Evolutionary conservation across 768 basidiomycete species (phyloP).

Genomic region (Pulveroboletus sp.): DNA sequence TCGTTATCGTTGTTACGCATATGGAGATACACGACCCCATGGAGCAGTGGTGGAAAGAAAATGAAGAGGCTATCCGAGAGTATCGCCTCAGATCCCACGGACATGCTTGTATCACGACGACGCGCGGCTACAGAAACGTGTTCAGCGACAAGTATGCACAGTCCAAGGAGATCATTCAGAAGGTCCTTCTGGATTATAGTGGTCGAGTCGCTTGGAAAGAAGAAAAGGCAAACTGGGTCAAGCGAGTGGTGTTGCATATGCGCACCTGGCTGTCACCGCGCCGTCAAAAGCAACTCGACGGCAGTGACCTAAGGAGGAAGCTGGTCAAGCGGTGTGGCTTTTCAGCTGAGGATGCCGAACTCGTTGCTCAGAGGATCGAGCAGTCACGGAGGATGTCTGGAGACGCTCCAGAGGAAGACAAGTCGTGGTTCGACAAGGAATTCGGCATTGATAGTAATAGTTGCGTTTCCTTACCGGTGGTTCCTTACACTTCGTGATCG

Average conservation of each 20-base stretch:
- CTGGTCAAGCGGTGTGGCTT: conserved; percentile 23
- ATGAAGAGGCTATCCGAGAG: conserved; percentile 29
- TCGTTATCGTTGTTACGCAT: conserved; percentile 34
- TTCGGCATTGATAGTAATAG: conserved; percentile 4
- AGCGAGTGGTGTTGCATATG: conserved; percentile 22
- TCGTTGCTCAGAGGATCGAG: conserved; percentile 18
- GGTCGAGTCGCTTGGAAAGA: conserved; percentile 18
- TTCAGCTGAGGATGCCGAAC: conserved; percentile 15
- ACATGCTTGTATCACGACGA: conserved; percentile 39
- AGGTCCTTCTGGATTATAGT: conserved; percentile 18
- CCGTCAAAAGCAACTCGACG: conserved; percentile 8
- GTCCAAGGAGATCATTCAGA: conserved; percentile 25
- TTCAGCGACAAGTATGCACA: conserved; percentile 30
- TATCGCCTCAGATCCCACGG: conserved; percentile 33
- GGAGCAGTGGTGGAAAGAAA: conserved; percentile 39
- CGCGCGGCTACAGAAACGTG: conserved; percentile 17
- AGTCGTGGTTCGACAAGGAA: conserved; percentile 20
- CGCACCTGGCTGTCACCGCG: conserved; percentile 20
- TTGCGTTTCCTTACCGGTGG: conserved; percentile 9
- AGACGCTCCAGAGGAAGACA: conserved; percentile 12
- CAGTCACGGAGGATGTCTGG: conserved; percentile 2
- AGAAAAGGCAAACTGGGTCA: conserved; percentile 24
- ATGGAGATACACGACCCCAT: conserved; percentile 30
- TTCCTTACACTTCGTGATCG: conserved; percentile 5
- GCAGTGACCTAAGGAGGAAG: conserved; percentile 18